Conservation (phyloP, 192 early-diverging fungal genomes). For the Backusella tarrabulga region DNA sequence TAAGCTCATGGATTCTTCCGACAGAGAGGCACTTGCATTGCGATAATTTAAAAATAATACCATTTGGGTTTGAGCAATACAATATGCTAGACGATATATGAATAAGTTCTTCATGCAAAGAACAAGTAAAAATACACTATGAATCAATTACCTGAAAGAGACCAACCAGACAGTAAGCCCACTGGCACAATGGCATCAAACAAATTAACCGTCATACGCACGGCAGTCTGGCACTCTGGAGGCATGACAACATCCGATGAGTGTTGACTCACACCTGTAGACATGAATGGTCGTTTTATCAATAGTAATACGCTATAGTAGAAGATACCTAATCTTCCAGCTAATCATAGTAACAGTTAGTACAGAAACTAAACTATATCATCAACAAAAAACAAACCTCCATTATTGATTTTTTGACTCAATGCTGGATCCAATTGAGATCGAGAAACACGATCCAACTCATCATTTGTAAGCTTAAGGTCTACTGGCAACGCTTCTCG, state of each 20-base stretch:
- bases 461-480: conserved; percentile 14
- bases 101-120: not conserved
- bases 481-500: conserved; percentile 9
- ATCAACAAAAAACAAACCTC: not conserved
- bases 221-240: not conserved
- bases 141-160: not conserved
- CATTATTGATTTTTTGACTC: conserved; percentile 5
- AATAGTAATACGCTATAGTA: not conserved
- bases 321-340: not conserved
- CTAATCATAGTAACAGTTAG: not conserved
- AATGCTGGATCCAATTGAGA: not conserved
- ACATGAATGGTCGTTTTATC: conserved; percentile 11
- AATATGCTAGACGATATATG: not conserved
- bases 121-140: too few species aligned
- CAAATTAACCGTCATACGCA: not conserved
- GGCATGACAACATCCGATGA: not conserved
- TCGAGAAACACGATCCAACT: conserved; percentile 5
- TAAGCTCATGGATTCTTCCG: not conserved
- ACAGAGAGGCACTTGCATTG: not conserved
- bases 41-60: conserved; percentile 7
- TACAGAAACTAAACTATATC: not conserved
- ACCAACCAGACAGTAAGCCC: not conserved
- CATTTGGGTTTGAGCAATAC: conserved; percentile 6
- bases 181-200: conserved; percentile 1
- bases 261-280: not conserved